Conservation (phyloP, 768 basidiomycete genomes). For the Tricholoma flavovirens region DNA sequence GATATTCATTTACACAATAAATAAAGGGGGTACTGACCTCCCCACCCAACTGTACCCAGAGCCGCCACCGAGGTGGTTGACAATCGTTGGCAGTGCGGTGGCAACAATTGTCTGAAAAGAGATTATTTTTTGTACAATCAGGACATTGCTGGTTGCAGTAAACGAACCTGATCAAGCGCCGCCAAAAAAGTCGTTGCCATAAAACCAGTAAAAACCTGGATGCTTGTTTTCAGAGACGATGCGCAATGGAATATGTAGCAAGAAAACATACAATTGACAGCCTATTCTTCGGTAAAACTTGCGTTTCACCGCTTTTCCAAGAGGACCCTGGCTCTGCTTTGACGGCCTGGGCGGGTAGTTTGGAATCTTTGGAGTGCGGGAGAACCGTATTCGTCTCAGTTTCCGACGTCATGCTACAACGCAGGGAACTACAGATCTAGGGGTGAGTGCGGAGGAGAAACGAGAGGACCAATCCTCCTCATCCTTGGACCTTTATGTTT, state of each 20-base stretch:
- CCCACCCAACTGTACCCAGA: slow-evolving; percentile 69
- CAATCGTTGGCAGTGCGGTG: slow-evolving; percentile 74
- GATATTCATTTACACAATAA: not conserved
- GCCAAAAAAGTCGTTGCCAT: slow-evolving; percentile 45
- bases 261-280: slow-evolving; percentile 35
- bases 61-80: slow-evolving; percentile 57
- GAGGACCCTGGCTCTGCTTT: slow-evolving; percentile 40
- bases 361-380: not conserved
- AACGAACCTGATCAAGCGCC: slow-evolving; percentile 54
- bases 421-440: not conserved
- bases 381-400: slow-evolving; percentile 8
- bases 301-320: slow-evolving; percentile 51
- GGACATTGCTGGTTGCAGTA: not conserved
- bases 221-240: not conserved
- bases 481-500: slow-evolving; percentile 11
- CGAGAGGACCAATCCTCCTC: slow-evolving; percentile 4
- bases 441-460: not conserved
- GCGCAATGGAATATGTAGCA: not conserved
- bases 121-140: not conserved
- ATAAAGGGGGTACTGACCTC: slow-evolving; percentile 33
- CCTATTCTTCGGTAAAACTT: slow-evolving; percentile 50
- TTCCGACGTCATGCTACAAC: slow-evolving; percentile 12
- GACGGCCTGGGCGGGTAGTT: slow-evolving; percentile 2
- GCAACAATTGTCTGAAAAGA: slow-evolving; percentile 57
- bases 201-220: slow-evolving; percentile 41